phyloP scores from a whole-genome alignment of 2,329 filamentous ascomycete species.

The Epicoccum sorghinum region DNA sequence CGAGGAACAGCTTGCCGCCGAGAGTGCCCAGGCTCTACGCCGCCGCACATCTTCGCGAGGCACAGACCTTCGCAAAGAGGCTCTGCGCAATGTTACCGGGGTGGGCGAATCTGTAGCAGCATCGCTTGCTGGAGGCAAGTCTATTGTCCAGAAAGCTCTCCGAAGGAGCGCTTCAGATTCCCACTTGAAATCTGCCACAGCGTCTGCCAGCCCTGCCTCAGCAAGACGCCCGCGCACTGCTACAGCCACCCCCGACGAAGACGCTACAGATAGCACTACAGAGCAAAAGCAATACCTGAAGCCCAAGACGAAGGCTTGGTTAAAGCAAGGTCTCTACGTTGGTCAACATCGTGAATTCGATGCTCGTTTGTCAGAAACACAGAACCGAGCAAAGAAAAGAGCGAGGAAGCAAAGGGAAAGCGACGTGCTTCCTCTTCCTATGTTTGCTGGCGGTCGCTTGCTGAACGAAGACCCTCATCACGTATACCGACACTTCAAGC shows the following conservation, averaged over 20 bases:
- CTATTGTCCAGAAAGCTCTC: constrained; percentile 37
- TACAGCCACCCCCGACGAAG: constrained; percentile 20
- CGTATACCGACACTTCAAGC: constrained; percentile 74
- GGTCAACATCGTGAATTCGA: constrained; percentile 67
- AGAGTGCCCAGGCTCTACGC: constrained; percentile 41
- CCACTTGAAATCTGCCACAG: constrained; percentile 25
- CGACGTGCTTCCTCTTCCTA: constrained; percentile 72
- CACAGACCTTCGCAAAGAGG: constrained; percentile 43
- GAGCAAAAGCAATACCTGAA: constrained; percentile 30
- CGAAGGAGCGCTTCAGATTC: constrained; percentile 37
- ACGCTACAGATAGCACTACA: constrained; percentile 20
- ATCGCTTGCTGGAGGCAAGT: constrained; percentile 47
- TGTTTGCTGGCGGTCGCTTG: constrained; percentile 75
- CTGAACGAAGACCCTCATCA: constrained; percentile 63
- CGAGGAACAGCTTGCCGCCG: constrained; percentile 40
- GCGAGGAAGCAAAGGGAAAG: constrained; percentile 54
- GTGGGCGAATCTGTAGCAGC: constrained; percentile 35
- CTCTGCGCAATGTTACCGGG: constrained; percentile 38
- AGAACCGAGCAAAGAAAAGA: constrained; percentile 47
- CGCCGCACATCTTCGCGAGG: constrained; percentile 42
- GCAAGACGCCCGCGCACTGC: constrained; percentile 34
- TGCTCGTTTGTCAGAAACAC: constrained; percentile 54
- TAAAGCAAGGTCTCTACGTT: constrained; percentile 82
- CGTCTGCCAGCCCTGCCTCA: constrained; percentile 18
- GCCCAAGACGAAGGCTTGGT: constrained; percentile 72